Percentiles rank a stretch among this genome's conserved stretches.
These are phyloP conservation scores for Annulohypoxylon moriforme DNA, from an alignment of 495 filamentous ascomycete genomes.

Conservation along the genomic window DNA sequence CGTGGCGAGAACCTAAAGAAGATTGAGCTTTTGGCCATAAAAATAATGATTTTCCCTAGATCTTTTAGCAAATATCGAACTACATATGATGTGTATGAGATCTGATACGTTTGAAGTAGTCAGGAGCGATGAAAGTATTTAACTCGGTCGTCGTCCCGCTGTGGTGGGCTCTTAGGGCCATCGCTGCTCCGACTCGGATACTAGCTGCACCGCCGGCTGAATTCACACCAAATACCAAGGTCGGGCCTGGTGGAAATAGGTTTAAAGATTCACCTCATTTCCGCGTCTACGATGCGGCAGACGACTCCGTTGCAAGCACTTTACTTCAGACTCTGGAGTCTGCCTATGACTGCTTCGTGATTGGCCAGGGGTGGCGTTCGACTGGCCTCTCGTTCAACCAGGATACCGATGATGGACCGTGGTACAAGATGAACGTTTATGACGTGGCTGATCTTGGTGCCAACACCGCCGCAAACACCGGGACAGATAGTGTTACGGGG, in stretches of 20 bases:
- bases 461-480: conserved; percentile 56
- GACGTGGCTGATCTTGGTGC: conserved; percentile 48
- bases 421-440: conserved; percentile 60
- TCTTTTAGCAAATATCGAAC: neutral
- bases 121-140: conserved; percentile 18
- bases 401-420: conserved; percentile 51
- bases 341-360: conserved; percentile 59
- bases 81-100: neutral
- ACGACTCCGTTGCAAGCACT: conserved; percentile 44
- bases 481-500: conserved; percentile 48
- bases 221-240: conserved; percentile 54
- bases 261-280: conserved; percentile 61
- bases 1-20: conserved; percentile 16
- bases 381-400: conserved; percentile 55
- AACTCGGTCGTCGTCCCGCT: conserved; percentile 14
- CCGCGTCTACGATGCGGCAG: conserved; percentile 52
- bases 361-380: conserved; percentile 54
- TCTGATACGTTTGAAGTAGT: neutral
- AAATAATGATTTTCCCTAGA: conserved; percentile 21
- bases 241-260: conserved; percentile 51
- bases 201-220: conserved; percentile 46
- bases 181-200: conserved; percentile 27
- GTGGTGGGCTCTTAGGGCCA: conserved; percentile 18
- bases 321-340: conserved; percentile 55
- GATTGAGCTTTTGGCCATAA: conserved; percentile 19